Conservation (phyloP, 2,329 filamentous ascomycete genomes). For the Mycocentrospora acerina region DNA sequence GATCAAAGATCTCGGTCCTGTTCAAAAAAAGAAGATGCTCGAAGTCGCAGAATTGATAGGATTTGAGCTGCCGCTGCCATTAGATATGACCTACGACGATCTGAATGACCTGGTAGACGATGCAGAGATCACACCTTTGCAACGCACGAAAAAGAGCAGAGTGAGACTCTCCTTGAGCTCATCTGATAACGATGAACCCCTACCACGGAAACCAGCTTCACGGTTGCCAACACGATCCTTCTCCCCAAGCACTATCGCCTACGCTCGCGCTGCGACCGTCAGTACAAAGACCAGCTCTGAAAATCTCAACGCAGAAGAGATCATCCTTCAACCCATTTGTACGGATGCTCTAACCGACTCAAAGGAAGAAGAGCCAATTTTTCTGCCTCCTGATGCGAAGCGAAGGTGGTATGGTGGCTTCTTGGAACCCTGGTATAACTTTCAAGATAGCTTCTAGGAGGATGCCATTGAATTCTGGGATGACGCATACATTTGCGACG, state of each 20-base stretch:
- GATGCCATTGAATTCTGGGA: slow-evolving; percentile 5
- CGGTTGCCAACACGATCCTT: neutral
- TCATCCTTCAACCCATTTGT: neutral
- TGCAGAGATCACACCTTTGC: too few relatives aligned
- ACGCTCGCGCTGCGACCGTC: neutral
- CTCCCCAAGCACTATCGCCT: neutral
- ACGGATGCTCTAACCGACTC: neutral
- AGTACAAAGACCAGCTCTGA: neutral
- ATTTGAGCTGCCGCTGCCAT: too few relatives aligned
- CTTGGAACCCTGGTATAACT: slow-evolving; percentile 13
- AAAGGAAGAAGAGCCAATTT: neutral
- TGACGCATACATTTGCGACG: neutral
- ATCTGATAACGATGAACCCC: too few relatives aligned
- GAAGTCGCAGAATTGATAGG: too few relatives aligned
- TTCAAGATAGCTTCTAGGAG: slow-evolving; percentile 9
- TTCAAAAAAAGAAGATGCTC: neutral
- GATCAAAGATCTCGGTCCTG: neutral
- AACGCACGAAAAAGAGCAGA: too few relatives aligned
- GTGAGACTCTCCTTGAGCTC: too few relatives aligned
- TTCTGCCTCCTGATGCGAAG: neutral
- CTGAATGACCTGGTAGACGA: too few relatives aligned
- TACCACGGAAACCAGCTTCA: neutral
- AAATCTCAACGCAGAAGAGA: neutral
- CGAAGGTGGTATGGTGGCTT: slow-evolving; percentile 19
- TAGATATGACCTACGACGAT: too few relatives aligned